Base-by-base conservation (phyloP, 164 flowering plant species). In the Malania oleifera region DNA sequence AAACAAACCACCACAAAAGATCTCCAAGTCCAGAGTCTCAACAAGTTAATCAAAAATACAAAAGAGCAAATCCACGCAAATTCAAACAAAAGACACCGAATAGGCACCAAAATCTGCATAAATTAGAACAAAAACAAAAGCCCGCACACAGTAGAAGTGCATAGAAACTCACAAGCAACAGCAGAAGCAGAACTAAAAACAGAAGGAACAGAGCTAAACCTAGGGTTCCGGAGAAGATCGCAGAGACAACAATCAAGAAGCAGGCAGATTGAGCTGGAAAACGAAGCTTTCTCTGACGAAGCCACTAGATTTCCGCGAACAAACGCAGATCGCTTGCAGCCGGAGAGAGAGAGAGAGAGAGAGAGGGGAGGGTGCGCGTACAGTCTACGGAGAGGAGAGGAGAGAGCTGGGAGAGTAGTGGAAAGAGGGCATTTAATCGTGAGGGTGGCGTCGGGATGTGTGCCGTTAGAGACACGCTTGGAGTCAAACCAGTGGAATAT, bases 401-500 rank as follows among this genome's bases (percentile, higher is more conserved):
- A n/a, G n/a, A n/a, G n/a, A n/a, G n/a, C n/a, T 11, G 43, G 5
- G 22, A 18, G 7, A 5, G 2, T 3, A 8, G 47, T n/a, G 20
- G 47, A n/a, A 22, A 8, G n/a, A n/a, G n/a, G 28, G 49, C 28
- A 27, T 41, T 41, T 43, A 43, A 43, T 50, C 28, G n/a, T 15
- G 19, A 23, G 14, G 18, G 49, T 46, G 37, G 31, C 41, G 17
- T 57, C 7, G 74, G 70, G 55, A 57, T 51, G 57, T 37, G 65
- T 48, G 73, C 60, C n/a, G 19, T 18, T 37, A 23, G 39, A 35
- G 70, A 37, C 60, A 72, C 52, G 25, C 39, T 13, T 17, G 23
- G 70, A 72, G 82, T 78, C 76, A 71, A 82, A 77, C 60, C 25
- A 67, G 71, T 77, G 22, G 49, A 57, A 14, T 38, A 24, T 24